Evolutionary conservation across 2,329 filamentous ascomycete genomes (phyloP).

Genomic region (Lasiodiplodia sp.): DNA sequence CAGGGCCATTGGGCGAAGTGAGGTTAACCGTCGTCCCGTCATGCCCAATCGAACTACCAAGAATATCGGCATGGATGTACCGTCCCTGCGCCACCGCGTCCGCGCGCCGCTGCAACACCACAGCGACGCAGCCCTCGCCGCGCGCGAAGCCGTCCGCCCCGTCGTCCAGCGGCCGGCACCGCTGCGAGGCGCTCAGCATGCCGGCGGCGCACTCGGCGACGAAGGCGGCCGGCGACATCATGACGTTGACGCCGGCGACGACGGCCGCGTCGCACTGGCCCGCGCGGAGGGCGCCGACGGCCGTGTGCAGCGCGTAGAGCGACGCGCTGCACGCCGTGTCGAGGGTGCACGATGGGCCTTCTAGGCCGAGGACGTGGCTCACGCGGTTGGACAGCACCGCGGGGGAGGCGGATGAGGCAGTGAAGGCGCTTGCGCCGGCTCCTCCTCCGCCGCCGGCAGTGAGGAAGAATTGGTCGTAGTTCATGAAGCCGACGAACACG

Average conservation of each 20-base stretch:
- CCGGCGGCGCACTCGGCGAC: slow-evolving; percentile 30
- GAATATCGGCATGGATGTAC: not conserved
- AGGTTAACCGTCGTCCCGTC: too few relatives aligned
- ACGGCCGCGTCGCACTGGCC: slow-evolving; percentile 32
- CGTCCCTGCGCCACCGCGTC: not conserved
- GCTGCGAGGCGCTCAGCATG: slow-evolving; percentile 29
- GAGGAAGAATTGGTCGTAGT: slow-evolving; percentile 31
- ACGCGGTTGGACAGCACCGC: slow-evolving; percentile 40
- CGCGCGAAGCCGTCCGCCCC: slow-evolving; percentile 37
- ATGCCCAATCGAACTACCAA: too few relatives aligned
- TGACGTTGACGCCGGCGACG: slow-evolving; percentile 26
- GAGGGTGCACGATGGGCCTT: slow-evolving; percentile 41
- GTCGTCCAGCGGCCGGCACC: slow-evolving; percentile 36
- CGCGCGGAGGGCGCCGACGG: slow-evolving; percentile 35
- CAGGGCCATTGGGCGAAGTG: too few relatives aligned
- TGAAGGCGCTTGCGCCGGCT: not conserved
- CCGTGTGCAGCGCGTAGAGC: slow-evolving; percentile 41
- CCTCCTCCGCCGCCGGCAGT: not conserved
- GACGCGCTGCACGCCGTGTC: slow-evolving; percentile 44
- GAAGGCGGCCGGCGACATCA: slow-evolving; percentile 7
- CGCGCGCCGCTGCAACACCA: not conserved
- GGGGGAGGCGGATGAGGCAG: not conserved
- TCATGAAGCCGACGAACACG: slow-evolving; percentile 37
- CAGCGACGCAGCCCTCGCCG: slow-evolving; percentile 36
- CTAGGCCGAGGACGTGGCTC: slow-evolving; percentile 42